A percentile compares a stretch with the other conserved stretches of the same genome.
Conservation (phyloP, 805 yeast species). For the Schwanniomyces yamadae region DNA sequence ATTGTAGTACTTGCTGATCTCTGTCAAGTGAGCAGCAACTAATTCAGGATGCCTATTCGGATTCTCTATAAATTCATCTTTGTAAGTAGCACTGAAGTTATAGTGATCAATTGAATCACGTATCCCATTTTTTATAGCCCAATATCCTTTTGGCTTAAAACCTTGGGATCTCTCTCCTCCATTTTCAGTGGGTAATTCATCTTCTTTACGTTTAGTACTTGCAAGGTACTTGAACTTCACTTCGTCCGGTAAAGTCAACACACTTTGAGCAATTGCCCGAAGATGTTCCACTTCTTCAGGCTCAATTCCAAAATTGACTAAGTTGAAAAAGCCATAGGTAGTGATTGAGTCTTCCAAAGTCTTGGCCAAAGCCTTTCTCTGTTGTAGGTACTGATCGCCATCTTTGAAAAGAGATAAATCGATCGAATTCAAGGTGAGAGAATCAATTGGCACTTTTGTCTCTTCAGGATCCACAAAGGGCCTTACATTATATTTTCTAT, state of each 20-base stretch:
- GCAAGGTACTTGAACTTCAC: conserved; percentile 24
- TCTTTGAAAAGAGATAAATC: conserved; percentile 35
- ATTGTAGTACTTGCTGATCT: conserved; percentile 38
- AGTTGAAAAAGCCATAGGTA: conserved; percentile 45
- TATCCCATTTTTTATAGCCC: conserved; percentile 45
- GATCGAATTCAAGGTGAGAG: conserved; percentile 29
- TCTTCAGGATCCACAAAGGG: conserved; percentile 22
- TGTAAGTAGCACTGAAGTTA: conserved; percentile 41
- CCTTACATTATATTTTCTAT: conserved; percentile 21
- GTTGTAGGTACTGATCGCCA: conserved; percentile 32
- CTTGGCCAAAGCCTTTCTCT: conserved; percentile 32
- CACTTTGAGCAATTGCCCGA: conserved; percentile 23
- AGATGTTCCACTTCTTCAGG: conserved; percentile 18
- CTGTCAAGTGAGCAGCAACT: conserved; percentile 36
- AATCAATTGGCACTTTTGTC: conserved; percentile 12
- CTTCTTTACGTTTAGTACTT: conserved; percentile 29
- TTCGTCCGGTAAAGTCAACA: conserved; percentile 26
- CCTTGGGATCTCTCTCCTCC: conserved; percentile 51
- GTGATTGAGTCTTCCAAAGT: conserved; percentile 39
- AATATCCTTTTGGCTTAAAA: conserved; percentile 48
- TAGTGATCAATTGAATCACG: conserved; percentile 45
- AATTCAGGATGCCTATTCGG: conserved; percentile 40
- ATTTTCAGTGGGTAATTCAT: conserved; percentile 22
- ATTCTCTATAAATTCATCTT: conserved; percentile 26
- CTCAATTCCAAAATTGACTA: conserved; percentile 26